Percentiles rank a stretch among this genome's conserved stretches.
Conservation (phyloP, 495 filamentous ascomycete genomes). For the Penicillium paradoxum region DNA sequence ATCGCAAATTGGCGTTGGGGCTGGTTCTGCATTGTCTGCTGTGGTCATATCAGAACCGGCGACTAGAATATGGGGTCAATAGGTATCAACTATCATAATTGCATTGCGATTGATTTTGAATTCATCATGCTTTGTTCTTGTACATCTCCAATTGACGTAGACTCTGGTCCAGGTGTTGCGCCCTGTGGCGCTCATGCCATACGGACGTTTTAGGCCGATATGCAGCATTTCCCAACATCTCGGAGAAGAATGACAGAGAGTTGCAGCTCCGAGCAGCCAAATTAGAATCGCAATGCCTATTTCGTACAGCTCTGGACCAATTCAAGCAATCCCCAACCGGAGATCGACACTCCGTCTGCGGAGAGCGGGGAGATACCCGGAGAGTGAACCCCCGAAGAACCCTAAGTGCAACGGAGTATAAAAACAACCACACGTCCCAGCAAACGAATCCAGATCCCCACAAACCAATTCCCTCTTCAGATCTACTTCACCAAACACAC, state of each 20-base stretch:
- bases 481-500: background rate
- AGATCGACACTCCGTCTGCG: conserved; percentile 8
- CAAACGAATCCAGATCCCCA: too few relatives aligned
- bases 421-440: background rate
- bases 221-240: background rate
- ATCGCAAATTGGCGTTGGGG: conserved; percentile 24
- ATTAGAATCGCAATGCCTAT: background rate
- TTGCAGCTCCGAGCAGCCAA: background rate
- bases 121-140: background rate
- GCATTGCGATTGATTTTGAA: background rate
- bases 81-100: conserved; percentile 5
- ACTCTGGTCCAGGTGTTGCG: background rate
- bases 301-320: background rate
- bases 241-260: background rate
- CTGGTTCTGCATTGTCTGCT: conserved; percentile 5
- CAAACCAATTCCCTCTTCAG: background rate
- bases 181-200: background rate
- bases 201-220: background rate
- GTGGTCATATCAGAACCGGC: background rate
- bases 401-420: background rate
- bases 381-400: conserved; percentile 6
- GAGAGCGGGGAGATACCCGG: conserved; percentile 7
- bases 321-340: background rate
- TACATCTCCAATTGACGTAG: background rate
- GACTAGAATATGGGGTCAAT: conserved; percentile 4